These are phyloP conservation scores for Penicillium herquei DNA, from an alignment of 495 filamentous ascomycete genomes.

Conservation along the genomic window DNA sequence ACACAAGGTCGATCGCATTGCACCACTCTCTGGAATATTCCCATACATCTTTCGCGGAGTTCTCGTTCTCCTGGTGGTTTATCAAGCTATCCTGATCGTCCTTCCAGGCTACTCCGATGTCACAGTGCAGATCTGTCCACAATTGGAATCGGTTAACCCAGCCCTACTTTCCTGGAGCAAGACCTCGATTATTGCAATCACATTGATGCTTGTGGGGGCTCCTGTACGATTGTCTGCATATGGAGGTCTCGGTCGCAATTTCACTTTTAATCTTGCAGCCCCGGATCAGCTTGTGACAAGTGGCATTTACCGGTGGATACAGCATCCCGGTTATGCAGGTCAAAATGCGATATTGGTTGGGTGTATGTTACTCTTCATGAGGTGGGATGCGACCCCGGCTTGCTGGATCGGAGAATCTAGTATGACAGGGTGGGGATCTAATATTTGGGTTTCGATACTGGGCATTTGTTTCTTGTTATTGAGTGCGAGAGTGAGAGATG, in stretches of 20 bases:
- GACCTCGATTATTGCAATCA: conserved; percentile 17
- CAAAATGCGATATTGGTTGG: conserved; percentile 21
- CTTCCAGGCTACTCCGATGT: conserved; percentile 14
- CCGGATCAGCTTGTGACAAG: conserved; percentile 42
- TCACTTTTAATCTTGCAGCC: conserved; percentile 46
- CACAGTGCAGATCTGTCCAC: conserved; percentile 10
- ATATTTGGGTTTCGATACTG: background rate
- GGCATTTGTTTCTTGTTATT: background rate
- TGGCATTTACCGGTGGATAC: conserved; percentile 45
- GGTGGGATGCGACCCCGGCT: conserved; percentile 32
- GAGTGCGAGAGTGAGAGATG: conserved; percentile 30
- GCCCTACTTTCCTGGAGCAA: conserved; percentile 30
- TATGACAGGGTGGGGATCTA: background rate
- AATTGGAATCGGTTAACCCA: conserved; percentile 16
- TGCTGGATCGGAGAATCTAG: conserved; percentile 20
- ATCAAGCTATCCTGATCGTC: conserved; percentile 27
- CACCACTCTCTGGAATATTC: conserved; percentile 3
- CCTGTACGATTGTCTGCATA: conserved; percentile 37
- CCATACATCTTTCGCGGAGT: conserved; percentile 6
- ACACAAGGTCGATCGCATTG: conserved; percentile 11
- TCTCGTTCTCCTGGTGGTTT: conserved; percentile 4
- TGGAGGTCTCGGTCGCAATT: conserved; percentile 39
- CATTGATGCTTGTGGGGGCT: conserved; percentile 31
- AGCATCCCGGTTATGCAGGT: conserved; percentile 50
- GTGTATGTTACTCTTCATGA: conserved; percentile 20